These are phyloP conservation scores for Termitomyces sp. DNA, from an alignment of 1,284 basidiomycete genomes.

Conservation along the genomic window DNA sequence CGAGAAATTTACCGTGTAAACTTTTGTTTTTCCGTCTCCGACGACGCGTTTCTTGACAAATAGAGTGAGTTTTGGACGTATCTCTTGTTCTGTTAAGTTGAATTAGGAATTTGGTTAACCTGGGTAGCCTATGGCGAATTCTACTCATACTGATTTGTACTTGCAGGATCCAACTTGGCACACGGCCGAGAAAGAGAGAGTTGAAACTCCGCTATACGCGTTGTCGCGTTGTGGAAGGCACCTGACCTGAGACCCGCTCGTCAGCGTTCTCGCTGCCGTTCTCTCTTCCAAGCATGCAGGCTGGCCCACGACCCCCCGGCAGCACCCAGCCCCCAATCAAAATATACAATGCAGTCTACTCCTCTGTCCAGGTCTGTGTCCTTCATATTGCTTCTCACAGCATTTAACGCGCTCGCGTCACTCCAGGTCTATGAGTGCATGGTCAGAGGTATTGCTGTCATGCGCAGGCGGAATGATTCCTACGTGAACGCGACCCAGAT, in stretches of 20 bases:
- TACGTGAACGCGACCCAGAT: constrained; percentile 99
- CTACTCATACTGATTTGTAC: constrained; percentile 1
- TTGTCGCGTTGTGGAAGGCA: constrained; percentile 33
- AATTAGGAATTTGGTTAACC: not conserved
- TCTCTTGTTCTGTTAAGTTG: not conserved
- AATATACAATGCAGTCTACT: constrained; percentile 87
- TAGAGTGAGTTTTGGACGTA: not conserved
- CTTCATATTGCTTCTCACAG: constrained; percentile 7
- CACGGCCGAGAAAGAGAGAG: not conserved
- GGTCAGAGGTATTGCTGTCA: constrained; percentile 97
- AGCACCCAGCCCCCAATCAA: constrained; percentile 59
- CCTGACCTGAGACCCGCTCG: constrained; percentile 28
- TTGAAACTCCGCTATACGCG: constrained; percentile 33
- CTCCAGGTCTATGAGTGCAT: constrained; percentile 89
- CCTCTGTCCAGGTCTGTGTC: constrained; percentile 68
- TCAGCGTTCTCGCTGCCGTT: constrained; percentile 17
- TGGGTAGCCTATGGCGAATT: not conserved
- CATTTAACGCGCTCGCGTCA: constrained; percentile 37
- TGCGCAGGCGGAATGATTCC: constrained; percentile 92
- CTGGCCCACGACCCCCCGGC: constrained; percentile 34
- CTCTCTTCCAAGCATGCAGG: constrained; percentile 34
- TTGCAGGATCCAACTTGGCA: not conserved
- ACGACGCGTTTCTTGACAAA: constrained; percentile 17
- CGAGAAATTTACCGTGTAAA: not conserved
- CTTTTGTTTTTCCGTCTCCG: constrained; percentile 12